Percentiles rank a stretch among this genome's conserved stretches.
These are phyloP conservation scores for Phylloboletellus chloephorus DNA, from an alignment of 1,284 basidiomycete genomes.

Conservation along the genomic window DNA sequence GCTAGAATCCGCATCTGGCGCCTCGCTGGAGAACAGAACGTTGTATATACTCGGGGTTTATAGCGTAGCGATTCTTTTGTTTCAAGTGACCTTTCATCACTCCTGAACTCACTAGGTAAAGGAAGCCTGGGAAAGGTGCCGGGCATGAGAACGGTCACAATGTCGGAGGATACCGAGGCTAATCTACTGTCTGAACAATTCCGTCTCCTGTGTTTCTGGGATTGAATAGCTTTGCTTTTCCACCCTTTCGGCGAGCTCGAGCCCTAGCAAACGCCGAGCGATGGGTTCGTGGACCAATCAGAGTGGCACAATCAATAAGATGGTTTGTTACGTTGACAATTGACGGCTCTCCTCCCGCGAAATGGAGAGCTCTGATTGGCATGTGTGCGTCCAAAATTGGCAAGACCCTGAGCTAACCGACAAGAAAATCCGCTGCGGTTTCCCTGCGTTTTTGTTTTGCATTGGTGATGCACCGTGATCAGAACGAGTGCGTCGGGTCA, in stretches of 20 bases:
- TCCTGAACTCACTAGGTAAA: constrained; percentile 11
- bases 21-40: constrained; percentile 17
- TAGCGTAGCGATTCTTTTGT: constrained; percentile 20
- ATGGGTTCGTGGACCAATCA: constrained; percentile 16
- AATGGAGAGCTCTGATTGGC: too few relatives aligned
- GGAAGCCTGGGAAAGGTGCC: constrained; percentile 15
- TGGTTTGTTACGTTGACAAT: constrained; percentile 5
- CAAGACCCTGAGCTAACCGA: too few relatives aligned
- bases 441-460: too few relatives aligned
- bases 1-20: constrained; percentile 4
- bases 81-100: constrained; percentile 19
- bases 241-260: constrained; percentile 7
- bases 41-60: constrained; percentile 11
- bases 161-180: constrained; percentile 19
- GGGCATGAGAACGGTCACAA: too few relatives aligned
- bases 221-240: constrained; percentile 1
- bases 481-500: too few relatives aligned
- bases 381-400: too few relatives aligned
- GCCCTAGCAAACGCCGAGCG: constrained; percentile 12
- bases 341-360: too few relatives aligned
- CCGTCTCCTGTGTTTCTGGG: constrained; percentile 6
- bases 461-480: too few relatives aligned
- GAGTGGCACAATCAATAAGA: background rate
- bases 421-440: too few relatives aligned
- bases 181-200: background rate